Evolutionary conservation across 306 rosid species (phyloP).

Genomic region (Mucuna pruriens): DNA sequence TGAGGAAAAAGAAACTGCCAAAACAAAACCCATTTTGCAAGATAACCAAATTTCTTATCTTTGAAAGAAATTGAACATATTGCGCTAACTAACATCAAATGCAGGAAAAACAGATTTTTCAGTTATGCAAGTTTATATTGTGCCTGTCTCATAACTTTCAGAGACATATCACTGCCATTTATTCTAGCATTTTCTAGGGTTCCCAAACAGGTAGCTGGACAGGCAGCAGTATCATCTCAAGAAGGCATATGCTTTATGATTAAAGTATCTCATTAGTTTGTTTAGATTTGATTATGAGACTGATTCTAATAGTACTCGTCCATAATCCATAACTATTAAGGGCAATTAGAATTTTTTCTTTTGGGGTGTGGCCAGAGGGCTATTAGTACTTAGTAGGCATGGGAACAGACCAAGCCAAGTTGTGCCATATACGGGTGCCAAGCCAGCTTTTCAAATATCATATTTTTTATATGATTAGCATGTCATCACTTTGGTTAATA

Average conservation of each 20-base stretch:
- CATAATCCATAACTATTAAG: background rate
- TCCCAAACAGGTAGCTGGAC: background rate
- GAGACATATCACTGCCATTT: background rate
- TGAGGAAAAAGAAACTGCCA: background rate
- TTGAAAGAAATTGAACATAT: background rate
- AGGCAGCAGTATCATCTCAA: conserved; percentile 17
- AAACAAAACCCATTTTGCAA: conserved; percentile 1
- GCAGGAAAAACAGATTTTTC: background rate
- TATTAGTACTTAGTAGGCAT: no score
- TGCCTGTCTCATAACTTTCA: background rate
- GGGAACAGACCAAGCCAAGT: no score
- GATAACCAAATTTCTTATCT: background rate
- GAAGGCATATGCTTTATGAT: background rate
- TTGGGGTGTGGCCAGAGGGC: no score
- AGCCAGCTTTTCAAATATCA: no score
- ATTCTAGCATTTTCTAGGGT: background rate
- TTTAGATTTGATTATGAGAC: background rate
- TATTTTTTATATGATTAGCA: no score
- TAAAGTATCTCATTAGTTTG: background rate
- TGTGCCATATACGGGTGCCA: no score
- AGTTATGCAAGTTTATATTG: background rate
- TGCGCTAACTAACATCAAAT: background rate
- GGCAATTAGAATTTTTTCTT: background rate
- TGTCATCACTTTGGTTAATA: no score
- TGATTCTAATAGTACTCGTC: background rate